Evolutionary conservation across 2,329 filamentous ascomycete genomes (phyloP).

Genomic region (Zymoseptoria pseudotritici): DNA sequence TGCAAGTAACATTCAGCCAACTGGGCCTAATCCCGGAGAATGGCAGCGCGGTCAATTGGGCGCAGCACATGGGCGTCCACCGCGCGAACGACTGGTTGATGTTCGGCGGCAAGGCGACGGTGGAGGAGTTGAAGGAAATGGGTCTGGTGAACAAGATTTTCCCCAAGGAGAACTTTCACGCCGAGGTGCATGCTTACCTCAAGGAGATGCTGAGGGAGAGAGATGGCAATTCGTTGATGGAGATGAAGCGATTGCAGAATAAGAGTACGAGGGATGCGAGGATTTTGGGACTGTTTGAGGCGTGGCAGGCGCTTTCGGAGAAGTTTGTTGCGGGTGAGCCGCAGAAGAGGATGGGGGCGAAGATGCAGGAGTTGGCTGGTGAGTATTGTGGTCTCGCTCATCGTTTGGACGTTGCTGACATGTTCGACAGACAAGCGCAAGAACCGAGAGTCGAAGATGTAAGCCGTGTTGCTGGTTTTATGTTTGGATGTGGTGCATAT

Average conservation of each 20-base stretch:
- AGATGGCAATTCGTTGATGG: constrained; percentile 23
- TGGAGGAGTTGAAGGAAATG: constrained; percentile 21
- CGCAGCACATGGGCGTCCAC: constrained; percentile 20
- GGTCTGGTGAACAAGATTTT: constrained; percentile 24
- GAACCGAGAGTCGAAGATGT: constrained; percentile 11
- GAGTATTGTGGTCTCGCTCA: constrained; percentile 3
- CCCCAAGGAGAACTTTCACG: constrained; percentile 21
- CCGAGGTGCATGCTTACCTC: constrained; percentile 17
- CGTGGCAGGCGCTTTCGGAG: constrained; percentile 19
- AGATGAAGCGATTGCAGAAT: constrained; percentile 25
- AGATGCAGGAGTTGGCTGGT: constrained; percentile 23
- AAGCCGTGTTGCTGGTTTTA: neutral
- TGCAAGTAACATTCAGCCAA: constrained; percentile 23
- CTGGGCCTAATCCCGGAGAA: constrained; percentile 23
- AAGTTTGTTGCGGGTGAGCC: constrained; percentile 25
- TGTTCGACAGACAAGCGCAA: constrained; percentile 8
- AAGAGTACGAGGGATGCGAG: constrained; percentile 14
- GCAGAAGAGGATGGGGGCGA: constrained; percentile 22
- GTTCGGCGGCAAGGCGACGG: constrained; percentile 21
- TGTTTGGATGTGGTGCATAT: neutral
- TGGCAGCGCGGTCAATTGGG: constrained; percentile 21
- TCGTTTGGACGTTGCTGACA: neutral
- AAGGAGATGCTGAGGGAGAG: constrained; percentile 20
- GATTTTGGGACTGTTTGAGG: constrained; percentile 20
- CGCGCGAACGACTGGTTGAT: constrained; percentile 23